Percentiles rank a stretch among this genome's conserved stretches.
Evolutionary conservation across 257 asterid genomes (phyloP).

Genomic region (Solanum habrochaites): DNA sequence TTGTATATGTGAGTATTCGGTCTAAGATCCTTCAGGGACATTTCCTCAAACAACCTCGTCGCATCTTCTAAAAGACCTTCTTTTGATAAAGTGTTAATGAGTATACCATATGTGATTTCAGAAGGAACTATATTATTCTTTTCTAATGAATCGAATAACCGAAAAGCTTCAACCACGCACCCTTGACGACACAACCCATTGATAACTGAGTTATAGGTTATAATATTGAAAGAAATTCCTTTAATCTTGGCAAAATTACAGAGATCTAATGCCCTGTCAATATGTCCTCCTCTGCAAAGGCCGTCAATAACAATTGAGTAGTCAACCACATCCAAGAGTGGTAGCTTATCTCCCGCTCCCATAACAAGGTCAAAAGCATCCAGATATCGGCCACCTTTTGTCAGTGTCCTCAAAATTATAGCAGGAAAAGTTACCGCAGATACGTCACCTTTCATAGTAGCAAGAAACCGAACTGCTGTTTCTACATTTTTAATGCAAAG

Average conservation of each 20-base stretch:
- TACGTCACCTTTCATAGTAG: conserved; percentile 19
- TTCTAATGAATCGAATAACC: conserved; percentile 72
- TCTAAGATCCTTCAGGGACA: conserved; percentile 35
- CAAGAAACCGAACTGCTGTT: conserved; percentile 36
- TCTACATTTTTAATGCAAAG: conserved; percentile 41
- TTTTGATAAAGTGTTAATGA: conserved; percentile 58
- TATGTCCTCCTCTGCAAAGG: conserved; percentile 55
- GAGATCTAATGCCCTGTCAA: conserved; percentile 50
- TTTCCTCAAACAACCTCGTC: conserved; percentile 47
- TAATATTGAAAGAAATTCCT: conserved; percentile 41
- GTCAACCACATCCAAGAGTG: conserved; percentile 32
- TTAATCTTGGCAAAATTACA: conserved; percentile 40
- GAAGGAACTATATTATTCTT: conserved; percentile 41
- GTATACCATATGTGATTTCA: conserved; percentile 67
- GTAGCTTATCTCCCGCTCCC: conserved; percentile 37
- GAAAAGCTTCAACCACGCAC: conserved; percentile 72
- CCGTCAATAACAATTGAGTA: conserved; percentile 49
- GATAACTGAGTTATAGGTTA: conserved; percentile 57
- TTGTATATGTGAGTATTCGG: conserved; percentile 54
- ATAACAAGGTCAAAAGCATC: conserved; percentile 63
- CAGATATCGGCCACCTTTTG: conserved; percentile 29
- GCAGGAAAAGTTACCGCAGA: conserved; percentile 23
- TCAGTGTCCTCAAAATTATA: conserved; percentile 31
- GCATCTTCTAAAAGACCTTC: conserved; percentile 65
- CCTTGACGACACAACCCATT: conserved; percentile 75